A percentile compares a stretch with the other conserved stretches of the same genome.
Conservation (phyloP, 2,329 filamentous ascomycete species). For the Apiospora arundinis region DNA sequence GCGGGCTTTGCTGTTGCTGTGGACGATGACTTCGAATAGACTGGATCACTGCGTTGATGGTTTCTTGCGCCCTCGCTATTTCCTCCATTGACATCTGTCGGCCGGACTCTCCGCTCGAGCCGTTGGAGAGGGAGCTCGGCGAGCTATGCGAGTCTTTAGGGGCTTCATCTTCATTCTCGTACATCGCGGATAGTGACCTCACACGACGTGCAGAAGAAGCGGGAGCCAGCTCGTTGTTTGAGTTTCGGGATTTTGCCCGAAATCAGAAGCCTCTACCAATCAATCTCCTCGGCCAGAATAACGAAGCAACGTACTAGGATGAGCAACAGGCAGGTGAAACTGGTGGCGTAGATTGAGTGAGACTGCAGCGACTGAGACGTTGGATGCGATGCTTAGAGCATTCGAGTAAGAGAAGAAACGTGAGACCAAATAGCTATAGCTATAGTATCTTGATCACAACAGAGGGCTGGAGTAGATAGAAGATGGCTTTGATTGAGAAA, state of each 20-base stretch:
- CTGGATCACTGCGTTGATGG: constrained; percentile 19
- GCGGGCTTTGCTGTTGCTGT: constrained; percentile 2
- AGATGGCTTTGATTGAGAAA: not conserved
- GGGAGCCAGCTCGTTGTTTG: not conserved
- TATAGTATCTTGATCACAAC: not conserved
- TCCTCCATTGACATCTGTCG: constrained; percentile 4
- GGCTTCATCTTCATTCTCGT: not conserved
- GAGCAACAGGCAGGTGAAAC: too few relatives aligned
- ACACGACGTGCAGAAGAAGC: not conserved
- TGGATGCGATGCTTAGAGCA: not conserved
- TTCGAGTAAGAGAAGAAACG: not conserved
- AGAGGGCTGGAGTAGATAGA: not conserved
- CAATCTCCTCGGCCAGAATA: not conserved
- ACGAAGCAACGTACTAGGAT: not conserved
- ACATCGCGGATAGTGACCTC: not conserved
- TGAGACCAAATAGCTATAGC: not conserved
- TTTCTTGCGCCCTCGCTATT: constrained; percentile 18
- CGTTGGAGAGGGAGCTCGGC: not conserved
- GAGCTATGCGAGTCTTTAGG: not conserved
- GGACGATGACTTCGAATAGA: constrained; percentile 16
- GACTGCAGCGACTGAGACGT: not conserved
- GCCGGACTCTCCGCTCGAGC: not conserved
- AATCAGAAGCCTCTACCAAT: not conserved
- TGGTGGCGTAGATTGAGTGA: not conserved
- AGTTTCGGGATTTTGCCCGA: not conserved